Evolutionary conservation across 2,329 filamentous ascomycete genomes (phyloP).

Genomic region (Paecilomyces fulvus): DNA sequence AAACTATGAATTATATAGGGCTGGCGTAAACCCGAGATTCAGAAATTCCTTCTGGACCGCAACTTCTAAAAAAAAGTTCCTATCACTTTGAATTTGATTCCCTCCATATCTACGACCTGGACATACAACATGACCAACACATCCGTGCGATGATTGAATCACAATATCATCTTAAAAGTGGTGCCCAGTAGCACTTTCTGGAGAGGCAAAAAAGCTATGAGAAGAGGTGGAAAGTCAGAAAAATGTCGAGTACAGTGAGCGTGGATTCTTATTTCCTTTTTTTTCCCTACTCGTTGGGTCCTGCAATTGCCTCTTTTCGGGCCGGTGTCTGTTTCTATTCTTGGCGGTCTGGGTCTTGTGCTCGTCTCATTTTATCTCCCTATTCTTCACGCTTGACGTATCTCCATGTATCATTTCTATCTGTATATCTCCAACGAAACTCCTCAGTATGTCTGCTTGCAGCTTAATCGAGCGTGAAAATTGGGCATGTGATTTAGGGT

Average conservation of each 20-base stretch:
- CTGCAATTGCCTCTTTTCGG: conserved; percentile 1
- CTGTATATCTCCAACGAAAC: background rate
- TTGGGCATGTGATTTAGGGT: background rate
- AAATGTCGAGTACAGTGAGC: background rate
- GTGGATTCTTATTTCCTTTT: conserved; percentile 9
- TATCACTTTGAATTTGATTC: background rate
- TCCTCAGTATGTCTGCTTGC: background rate
- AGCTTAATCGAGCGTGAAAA: background rate
- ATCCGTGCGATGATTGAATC: background rate
- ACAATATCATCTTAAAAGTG: background rate
- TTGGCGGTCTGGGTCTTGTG: conserved; percentile 8
- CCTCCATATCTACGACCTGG: background rate
- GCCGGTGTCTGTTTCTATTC: conserved; percentile 6
- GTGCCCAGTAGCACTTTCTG: background rate
- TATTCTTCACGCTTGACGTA: background rate
- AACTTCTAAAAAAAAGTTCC: conserved; percentile 28
- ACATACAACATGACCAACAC: background rate
- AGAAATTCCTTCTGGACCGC: conserved; percentile 40
- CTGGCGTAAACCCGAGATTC: conserved; percentile 42
- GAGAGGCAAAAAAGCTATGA: conserved; percentile 10
- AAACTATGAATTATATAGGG: conserved; percentile 28
- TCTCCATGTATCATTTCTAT: background rate
- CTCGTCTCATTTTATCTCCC: conserved; percentile 3
- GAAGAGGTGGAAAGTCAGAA: conserved; percentile 5
- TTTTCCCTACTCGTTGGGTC: background rate